Conservation (phyloP, 495 filamentous ascomycete genomes). For the Penicillium chermesinum region DNA sequence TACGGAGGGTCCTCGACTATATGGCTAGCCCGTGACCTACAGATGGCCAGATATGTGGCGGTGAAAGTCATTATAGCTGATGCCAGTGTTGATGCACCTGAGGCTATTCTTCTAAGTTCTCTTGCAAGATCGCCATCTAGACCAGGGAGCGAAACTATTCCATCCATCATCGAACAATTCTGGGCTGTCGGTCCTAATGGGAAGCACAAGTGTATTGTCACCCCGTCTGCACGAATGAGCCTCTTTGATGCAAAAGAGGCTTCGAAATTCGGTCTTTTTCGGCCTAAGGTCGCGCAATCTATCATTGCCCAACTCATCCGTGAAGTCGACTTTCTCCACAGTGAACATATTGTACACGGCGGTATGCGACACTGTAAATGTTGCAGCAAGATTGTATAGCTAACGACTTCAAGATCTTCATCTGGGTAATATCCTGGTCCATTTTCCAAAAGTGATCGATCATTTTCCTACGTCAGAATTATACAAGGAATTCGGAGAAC, state of each 20-base stretch:
- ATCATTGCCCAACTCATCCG: conserved; percentile 27
- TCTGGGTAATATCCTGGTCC: conserved; percentile 21
- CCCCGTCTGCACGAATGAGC: conserved; percentile 22
- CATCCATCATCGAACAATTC: conserved; percentile 34
- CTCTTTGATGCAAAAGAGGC: conserved; percentile 22
- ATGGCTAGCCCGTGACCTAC: conserved; percentile 37
- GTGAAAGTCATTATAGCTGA: conserved; percentile 20
- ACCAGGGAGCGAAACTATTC: conserved; percentile 17
- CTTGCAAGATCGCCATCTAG: conserved; percentile 7
- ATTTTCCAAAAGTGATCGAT: conserved; percentile 13
- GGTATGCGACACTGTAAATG: conserved; percentile 15
- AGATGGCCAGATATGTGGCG: conserved; percentile 12
- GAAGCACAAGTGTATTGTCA: conserved; percentile 37
- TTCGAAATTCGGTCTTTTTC: conserved; percentile 16
- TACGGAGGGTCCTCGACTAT: conserved; percentile 40
- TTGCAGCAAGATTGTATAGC: conserved; percentile 1
- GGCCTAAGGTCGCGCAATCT: conserved; percentile 20
- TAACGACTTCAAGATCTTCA: conserved; percentile 19
- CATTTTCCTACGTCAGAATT: conserved; percentile 11
- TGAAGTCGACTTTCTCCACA: conserved; percentile 26
- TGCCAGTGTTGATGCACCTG: conserved; percentile 2
- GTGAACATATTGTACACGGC: conserved; percentile 26
- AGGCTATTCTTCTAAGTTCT: conserved; percentile 10
- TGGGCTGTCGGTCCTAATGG: conserved; percentile 35
- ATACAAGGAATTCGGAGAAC: conserved; percentile 17